Evolutionary conservation across 75 land plant species (phyloP).

Genomic region (Pinus tabuliformis): DNA sequence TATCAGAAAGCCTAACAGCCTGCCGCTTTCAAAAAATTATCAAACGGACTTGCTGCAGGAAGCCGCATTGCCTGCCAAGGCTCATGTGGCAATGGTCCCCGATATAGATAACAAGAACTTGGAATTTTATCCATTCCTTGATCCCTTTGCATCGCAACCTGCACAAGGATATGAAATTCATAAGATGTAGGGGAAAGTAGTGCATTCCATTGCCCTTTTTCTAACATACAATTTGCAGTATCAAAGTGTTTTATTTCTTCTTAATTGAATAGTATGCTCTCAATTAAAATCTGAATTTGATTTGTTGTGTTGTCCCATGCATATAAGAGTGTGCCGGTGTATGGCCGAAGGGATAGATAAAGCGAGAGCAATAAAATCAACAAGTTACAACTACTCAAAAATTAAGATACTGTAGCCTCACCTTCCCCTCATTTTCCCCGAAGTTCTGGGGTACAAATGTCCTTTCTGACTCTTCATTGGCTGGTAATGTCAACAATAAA

Average conservation of each 20-base stretch:
- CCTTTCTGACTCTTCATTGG: slow-evolving; percentile 14
- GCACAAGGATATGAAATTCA: neutral
- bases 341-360: neutral
- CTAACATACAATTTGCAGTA: neutral
- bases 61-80: slow-evolving; percentile 66
- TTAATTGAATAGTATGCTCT: neutral
- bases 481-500: slow-evolving; percentile 19
- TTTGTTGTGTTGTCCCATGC: neutral
- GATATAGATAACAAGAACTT: neutral
- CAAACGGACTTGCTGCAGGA: slow-evolving; percentile 97
- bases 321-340: neutral
- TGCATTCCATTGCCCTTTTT: neutral
- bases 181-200: neutral
- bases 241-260: neutral
- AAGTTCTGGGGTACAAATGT: neutral
- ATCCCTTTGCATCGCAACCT: neutral
- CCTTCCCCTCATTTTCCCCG: slow-evolving; percentile 16
- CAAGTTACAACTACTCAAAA: neutral
- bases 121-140: slow-evolving; percentile 3
- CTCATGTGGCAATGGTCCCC: slow-evolving; percentile 17
- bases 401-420: neutral
- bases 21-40: slow-evolving; percentile 92
- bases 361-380: neutral
- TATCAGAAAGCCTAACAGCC: slow-evolving; percentile 18
- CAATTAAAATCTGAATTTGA: neutral